Evolutionary conservation across 306 rosid genomes (phyloP).

Genomic region (Prinsepia uniflora): DNA sequence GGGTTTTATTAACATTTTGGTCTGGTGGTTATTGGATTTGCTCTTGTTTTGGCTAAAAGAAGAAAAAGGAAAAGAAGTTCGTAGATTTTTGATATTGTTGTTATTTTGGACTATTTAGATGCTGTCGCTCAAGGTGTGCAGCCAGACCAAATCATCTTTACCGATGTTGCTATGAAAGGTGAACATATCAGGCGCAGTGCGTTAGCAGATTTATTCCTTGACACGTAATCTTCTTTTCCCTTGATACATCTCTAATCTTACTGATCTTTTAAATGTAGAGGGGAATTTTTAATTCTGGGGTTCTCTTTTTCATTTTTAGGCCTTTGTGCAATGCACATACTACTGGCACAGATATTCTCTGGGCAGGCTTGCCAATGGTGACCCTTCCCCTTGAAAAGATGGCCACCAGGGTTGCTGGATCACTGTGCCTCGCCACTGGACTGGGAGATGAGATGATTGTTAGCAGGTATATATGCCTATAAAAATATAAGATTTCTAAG

Average conservation of each 20-base stretch:
- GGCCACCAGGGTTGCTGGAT: constrained; percentile 99
- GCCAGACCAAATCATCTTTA: constrained; percentile 89
- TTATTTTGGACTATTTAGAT: constrained; percentile 49
- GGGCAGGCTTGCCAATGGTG: constrained; percentile 99
- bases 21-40: background rate
- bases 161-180: constrained; percentile 93
- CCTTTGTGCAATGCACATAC: constrained; percentile 99
- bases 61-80: background rate
- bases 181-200: constrained; percentile 96
- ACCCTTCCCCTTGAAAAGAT: constrained; percentile 95
- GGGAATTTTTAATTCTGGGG: background rate
- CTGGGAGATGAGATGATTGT: constrained; percentile 97
- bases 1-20: background rate
- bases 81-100: background rate
- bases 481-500: too few relatives aligned
- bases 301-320: constrained; percentile 36
- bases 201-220: constrained; percentile 91
- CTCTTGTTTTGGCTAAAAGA: background rate
- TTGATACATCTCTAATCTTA: background rate
- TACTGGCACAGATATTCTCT: constrained; percentile 90
- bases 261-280: background rate
- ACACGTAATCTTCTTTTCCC: constrained; percentile 52
- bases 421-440: constrained; percentile 90
- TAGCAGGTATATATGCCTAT: constrained; percentile 40
- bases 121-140: constrained; percentile 86